These are phyloP conservation scores for Metarhizium sp. DNA, from an alignment of 2,329 filamentous ascomycete genomes.

Conservation along the genomic window DNA sequence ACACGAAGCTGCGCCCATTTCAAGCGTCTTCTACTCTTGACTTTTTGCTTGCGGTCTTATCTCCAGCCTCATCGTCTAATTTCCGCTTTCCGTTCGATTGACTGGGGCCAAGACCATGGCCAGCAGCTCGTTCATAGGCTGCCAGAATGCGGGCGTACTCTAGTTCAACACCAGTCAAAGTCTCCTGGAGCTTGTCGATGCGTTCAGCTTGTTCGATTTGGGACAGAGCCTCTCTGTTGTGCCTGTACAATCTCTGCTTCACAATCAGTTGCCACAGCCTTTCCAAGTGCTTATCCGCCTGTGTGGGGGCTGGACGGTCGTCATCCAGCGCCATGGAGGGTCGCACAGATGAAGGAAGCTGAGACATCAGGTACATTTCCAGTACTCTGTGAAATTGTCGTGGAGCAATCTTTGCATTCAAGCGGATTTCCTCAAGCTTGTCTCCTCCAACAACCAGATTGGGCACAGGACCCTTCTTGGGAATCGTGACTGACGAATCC, in stretches of 20 bases:
- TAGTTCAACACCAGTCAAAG: constrained; percentile 56
- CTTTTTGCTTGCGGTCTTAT: constrained; percentile 32
- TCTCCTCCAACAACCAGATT: constrained; percentile 48
- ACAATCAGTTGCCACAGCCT: constrained; percentile 64
- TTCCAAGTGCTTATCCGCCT: constrained; percentile 52
- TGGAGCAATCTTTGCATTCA: constrained; percentile 59
- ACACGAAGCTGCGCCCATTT: not conserved
- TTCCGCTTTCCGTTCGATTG: constrained; percentile 38
- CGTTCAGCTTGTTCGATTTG: constrained; percentile 61
- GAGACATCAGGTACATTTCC: constrained; percentile 65
- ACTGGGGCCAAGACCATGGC: constrained; percentile 14
- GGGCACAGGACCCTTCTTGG: constrained; percentile 36
- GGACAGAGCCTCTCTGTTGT: constrained; percentile 62
- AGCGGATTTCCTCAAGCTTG: constrained; percentile 46
- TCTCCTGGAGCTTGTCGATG: constrained; percentile 62
- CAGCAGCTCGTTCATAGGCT: constrained; percentile 29
- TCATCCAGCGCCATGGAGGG: constrained; percentile 36
- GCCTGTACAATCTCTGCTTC: constrained; percentile 68
- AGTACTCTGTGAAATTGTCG: constrained; percentile 68
- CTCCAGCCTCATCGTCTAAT: constrained; percentile 20
- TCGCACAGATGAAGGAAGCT: constrained; percentile 46
- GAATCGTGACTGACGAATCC: constrained; percentile 40
- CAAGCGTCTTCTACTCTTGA: constrained; percentile 28
- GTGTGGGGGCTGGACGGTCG: constrained; percentile 34
- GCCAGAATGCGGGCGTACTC: constrained; percentile 62